Evolutionary conservation across 148 eudicot genomes (phyloP).

Genomic region (Heliosperma pusillum): DNA sequence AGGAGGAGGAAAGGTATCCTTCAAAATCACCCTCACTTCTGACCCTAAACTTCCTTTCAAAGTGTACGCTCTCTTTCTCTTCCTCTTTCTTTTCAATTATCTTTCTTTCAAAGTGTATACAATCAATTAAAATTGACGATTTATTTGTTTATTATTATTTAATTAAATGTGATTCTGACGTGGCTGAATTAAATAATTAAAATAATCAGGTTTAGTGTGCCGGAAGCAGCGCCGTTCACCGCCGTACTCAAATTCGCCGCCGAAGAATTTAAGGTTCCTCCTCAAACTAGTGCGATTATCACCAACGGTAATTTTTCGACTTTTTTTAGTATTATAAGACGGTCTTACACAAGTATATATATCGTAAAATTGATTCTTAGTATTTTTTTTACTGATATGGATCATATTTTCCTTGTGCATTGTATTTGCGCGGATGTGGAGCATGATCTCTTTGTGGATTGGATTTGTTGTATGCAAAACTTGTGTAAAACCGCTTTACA

Average conservation of each 20-base stretch:
- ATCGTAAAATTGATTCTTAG: too few species aligned
- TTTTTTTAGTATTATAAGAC: neutral
- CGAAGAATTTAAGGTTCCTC: constrained; percentile 98
- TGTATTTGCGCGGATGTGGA: too few species aligned
- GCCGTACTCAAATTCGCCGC: constrained; percentile 71
- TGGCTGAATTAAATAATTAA: neutral
- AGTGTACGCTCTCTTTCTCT: constrained; percentile 48
- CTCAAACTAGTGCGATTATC: constrained; percentile 97
- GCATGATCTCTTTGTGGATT: too few species aligned
- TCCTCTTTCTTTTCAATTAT: neutral
- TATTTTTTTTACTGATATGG: too few species aligned
- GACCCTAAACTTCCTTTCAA: constrained; percentile 94
- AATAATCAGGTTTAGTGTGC: constrained; percentile 72
- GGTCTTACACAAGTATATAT: too few species aligned
- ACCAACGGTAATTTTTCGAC: constrained; percentile 54
- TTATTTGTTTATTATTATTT: neutral
- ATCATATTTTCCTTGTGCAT: too few species aligned
- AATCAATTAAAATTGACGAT: neutral
- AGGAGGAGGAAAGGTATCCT: constrained; percentile 4
- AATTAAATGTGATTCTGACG: neutral
- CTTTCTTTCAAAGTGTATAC: neutral
- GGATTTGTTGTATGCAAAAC: too few species aligned
- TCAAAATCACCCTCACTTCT: constrained; percentile 63
- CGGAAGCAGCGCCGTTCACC: constrained; percentile 83
- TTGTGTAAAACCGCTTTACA: too few species aligned